Base-by-base conservation (phyloP, 1,139 yeast species). In the Magnusiomyces tetraspermus region DNA sequence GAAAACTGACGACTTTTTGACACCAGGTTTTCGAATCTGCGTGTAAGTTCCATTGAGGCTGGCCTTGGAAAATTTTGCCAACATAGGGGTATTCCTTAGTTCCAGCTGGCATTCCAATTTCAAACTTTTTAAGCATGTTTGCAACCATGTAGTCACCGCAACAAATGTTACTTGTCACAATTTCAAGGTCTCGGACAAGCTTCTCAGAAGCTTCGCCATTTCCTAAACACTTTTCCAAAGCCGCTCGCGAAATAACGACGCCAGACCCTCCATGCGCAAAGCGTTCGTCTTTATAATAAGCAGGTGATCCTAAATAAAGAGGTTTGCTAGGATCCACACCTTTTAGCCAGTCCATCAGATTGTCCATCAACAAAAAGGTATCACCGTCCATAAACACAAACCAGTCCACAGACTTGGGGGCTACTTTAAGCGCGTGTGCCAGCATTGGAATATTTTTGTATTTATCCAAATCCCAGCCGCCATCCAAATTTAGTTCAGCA, bases 241-340 rank as follows among this genome's bases (percentile, higher is more conserved):
- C 66, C 4, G 60, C 68, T 1, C 62, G 60, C 3, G 72, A 68
- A 8, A 70, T 53, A 4, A 69, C 67, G 2, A 69, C 69, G 2
- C 69, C 73, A 10, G 69, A 61, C 15, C 73, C 73, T 2, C 73
- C 73, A 51, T 69, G 71, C 3, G 71, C 74, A 58, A 69, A 70
- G 2, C 17, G 38, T 10, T 31, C 17, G 17, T 50, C 55, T 17
- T 56, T 60, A 23, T 52, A 51, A 43, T 57, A 52, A 24, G 64
- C 67, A 3, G 60, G 55, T 1, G 70, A 64, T 23, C 72, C 72
- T 52, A 67, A 51, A 57, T 67, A 68, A 24, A 60, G 55, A 28
- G 66, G 61, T 46, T 64, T 55, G n/a, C 56, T 54, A 24, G 65
- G 63, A 53, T 67, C 60, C 24, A 63, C 52, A 31, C 57, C 53